Evolutionary conservation across 2,329 filamentous ascomycete species (phyloP), one percentile per base, ranked within the genome.

Genomic region (Aspergillus pseudonomiae): DNA sequence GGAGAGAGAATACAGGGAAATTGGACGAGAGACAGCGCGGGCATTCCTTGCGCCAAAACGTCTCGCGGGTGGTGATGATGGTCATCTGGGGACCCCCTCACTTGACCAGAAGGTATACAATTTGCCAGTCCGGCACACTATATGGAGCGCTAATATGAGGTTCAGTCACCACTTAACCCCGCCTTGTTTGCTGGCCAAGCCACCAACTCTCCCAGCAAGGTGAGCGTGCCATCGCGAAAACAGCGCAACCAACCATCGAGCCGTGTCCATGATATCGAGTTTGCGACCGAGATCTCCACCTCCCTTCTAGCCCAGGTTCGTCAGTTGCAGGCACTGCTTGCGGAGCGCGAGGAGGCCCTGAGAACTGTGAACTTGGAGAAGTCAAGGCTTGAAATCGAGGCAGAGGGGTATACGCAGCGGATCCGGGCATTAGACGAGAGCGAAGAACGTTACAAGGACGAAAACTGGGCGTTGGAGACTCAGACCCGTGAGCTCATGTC

Each of bases 391-490:
- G 94, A 98, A 76, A 86, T 92, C 39, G 94, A 97, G 68, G 86
- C 89, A 0, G 91, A 96, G 75, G 88, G 86, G 3, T 87, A 96
- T 67, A 86, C 90, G 59, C 92, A 96, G 76, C 88, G 93, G 39
- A 83, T 98, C 67, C 91, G 92, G 74, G 86, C 87, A 7, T 83
- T 97, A 46, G 94, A 97, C 71, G 95, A 99, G 79, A 97, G 91
- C 75, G 95, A 99, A 77, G 91, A 96, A 73, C 90, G 92, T 59
- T 97, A 96, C 81, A 98, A 97, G 80, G 95, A 99, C 74, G 95
- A 98, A 78, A 99, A 98, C 76, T 99, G 95, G 95, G 94, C 91
- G 67, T 85, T 99, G 43, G 95, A 99, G 78, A 96, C 94, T 0
- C 92, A 93, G 71, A 86, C 96, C 26, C 95, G 97, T 72, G 94